Percentiles rank a stretch among this genome's conserved stretches.
These are phyloP conservation scores for Pseudocercospora pini-densiflorae DNA, from an alignment of 2,329 filamentous ascomycete genomes.

Conservation along the genomic window DNA sequence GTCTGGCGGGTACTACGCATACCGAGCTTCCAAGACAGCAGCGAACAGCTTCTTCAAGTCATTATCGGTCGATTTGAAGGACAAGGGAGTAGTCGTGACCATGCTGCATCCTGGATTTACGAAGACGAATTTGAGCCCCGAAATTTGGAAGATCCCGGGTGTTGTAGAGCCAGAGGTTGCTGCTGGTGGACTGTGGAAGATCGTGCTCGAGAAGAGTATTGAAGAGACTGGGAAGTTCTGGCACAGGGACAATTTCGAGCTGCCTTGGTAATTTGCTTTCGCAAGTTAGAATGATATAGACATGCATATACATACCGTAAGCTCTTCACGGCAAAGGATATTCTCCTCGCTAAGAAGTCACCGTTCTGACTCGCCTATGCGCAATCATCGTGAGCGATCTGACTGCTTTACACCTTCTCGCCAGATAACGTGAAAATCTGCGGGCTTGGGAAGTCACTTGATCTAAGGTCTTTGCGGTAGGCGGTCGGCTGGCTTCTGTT, in stretches of 20 bases:
- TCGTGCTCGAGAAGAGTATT: constrained; percentile 9
- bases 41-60: constrained; percentile 48
- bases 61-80: constrained; percentile 45
- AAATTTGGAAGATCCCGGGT: constrained; percentile 37
- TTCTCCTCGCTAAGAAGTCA: too few relatives aligned
- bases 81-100: constrained; percentile 39
- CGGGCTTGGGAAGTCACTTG: too few relatives aligned
- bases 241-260: constrained; percentile 8
- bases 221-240: constrained; percentile 9
- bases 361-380: too few relatives aligned
- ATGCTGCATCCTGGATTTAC: constrained; percentile 47
- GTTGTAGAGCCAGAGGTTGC: constrained; percentile 39
- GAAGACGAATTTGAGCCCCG: constrained; percentile 42
- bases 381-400: too few relatives aligned
- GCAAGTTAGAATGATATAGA: neutral
- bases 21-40: constrained; percentile 47
- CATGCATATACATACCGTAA: neutral
- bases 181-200: constrained; percentile 9
- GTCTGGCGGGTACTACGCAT: constrained; percentile 45
- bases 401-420: too few relatives aligned
- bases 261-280: neutral
- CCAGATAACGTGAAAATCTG: too few relatives aligned
- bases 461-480: too few relatives aligned
- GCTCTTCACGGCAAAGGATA: too few relatives aligned
- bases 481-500: too few relatives aligned